phyloP scores from a whole-genome alignment of 176 grass and related monocot genomes.

The Eleusine coracana region DNA sequence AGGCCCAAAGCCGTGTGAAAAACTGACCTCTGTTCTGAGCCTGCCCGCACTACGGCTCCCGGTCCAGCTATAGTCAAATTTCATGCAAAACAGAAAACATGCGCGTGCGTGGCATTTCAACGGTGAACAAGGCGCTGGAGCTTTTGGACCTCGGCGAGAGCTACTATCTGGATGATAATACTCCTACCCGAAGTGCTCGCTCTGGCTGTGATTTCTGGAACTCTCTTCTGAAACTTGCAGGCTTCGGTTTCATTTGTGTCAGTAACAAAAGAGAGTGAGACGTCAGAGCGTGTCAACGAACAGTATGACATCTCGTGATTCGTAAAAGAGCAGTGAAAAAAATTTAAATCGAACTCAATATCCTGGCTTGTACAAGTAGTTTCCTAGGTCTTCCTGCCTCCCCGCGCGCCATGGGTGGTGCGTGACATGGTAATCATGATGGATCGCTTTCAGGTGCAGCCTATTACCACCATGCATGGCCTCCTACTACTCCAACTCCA shows the following conservation, averaged over 20 bases:
- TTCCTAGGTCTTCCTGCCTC: neutral
- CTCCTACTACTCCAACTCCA: neutral
- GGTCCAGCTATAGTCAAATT: neutral
- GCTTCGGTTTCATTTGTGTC: too few species aligned
- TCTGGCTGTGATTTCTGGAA: neutral
- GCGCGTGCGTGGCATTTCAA: neutral
- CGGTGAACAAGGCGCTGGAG: neutral
- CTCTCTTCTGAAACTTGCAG: too few species aligned
- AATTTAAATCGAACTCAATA: too few species aligned
- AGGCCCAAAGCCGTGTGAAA: neutral
- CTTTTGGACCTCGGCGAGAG: neutral
- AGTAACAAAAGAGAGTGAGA: too few species aligned
- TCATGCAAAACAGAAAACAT: too few species aligned
- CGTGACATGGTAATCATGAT: too few species aligned
- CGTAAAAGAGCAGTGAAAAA: too few species aligned
- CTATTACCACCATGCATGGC: neutral
- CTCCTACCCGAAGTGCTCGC: too few species aligned
- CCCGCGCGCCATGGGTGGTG: too few species aligned
- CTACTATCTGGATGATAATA: too few species aligned
- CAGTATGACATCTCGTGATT: neutral
- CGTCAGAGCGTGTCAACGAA: too few species aligned
- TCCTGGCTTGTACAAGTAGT: neutral
- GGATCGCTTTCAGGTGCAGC: neutral
- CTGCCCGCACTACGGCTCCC: too few species aligned
- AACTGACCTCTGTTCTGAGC: neutral